Evolutionary conservation across 2,329 filamentous ascomycete species (phyloP).

Genomic region (Alternaria ventricosa): DNA sequence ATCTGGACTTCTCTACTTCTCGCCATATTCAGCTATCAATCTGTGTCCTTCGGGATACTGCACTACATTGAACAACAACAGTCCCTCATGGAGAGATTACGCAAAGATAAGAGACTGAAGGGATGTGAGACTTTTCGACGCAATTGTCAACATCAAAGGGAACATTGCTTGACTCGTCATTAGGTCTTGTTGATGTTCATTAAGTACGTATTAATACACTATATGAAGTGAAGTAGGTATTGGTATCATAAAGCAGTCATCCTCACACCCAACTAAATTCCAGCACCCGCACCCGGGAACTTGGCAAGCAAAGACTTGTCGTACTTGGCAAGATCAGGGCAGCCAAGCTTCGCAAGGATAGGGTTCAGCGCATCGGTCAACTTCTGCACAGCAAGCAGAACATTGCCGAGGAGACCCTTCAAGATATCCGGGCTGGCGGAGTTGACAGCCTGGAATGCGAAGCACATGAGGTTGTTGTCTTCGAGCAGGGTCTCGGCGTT

Average conservation of each 20-base stretch:
- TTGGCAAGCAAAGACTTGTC: conserved; percentile 19
- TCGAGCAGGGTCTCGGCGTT: conserved; percentile 19
- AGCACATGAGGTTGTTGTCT: conserved; percentile 27
- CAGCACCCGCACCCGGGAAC: conserved; percentile 20
- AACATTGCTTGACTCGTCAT: background rate
- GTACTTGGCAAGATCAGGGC: conserved; percentile 21
- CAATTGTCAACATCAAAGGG: background rate
- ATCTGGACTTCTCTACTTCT: background rate
- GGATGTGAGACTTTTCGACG: background rate
- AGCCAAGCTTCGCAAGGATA: conserved; percentile 15
- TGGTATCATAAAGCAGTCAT: background rate
- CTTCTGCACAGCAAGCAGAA: conserved; percentile 23
- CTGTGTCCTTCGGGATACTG: background rate
- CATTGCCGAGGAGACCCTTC: conserved; percentile 20
- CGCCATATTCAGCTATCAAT: rapidly evolving
- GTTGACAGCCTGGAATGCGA: conserved; percentile 22
- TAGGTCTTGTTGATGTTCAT: background rate
- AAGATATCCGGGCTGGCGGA: conserved; percentile 19
- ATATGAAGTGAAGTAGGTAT: background rate
- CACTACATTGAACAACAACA: rapidly evolving
- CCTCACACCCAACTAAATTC: background rate
- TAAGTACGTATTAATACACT: background rate
- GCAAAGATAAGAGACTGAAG: background rate
- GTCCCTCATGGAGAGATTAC: rapidly evolving
- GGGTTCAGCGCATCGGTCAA: conserved; percentile 21